Conservation (phyloP, 2,329 filamentous ascomycete species). For the Fusarium fracticaudum region DNA sequence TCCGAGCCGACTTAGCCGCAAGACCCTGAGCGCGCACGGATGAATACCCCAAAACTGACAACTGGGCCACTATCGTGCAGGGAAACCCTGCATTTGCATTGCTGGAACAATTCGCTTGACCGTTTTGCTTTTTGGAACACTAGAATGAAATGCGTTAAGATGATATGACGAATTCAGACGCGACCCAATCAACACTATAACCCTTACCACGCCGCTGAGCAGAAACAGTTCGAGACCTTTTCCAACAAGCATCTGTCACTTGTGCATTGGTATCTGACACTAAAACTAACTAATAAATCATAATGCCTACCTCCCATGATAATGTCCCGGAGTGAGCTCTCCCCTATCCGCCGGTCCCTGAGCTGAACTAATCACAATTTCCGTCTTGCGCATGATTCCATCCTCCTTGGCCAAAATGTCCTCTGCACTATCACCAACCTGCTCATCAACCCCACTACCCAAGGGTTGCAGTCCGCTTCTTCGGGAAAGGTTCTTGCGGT, state of each 20-base stretch:
- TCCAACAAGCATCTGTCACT: neutral
- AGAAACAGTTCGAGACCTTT: neutral
- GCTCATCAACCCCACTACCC: conserved; percentile 18
- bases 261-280: neutral
- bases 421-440: conserved; percentile 21
- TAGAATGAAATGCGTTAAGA: neutral
- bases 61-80: neutral
- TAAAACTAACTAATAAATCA: neutral
- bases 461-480: conserved; percentile 35
- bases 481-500: conserved; percentile 26
- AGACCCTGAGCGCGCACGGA: neutral
- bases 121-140: neutral
- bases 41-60: neutral
- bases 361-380: conserved; percentile 11
- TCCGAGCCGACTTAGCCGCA: neutral
- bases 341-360: neutral
- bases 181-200: neutral
- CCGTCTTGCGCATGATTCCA: conserved; percentile 27
- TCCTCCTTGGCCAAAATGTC: conserved; percentile 9
- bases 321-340: neutral
- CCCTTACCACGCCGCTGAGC: neutral
- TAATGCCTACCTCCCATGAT: neutral
- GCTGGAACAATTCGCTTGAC: neutral
- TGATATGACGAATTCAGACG: neutral
- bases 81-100: neutral